These are phyloP conservation scores for Metrosideros polymorpha DNA, from an alignment of 441 rosid genomes.

Conservation along the genomic window DNA sequence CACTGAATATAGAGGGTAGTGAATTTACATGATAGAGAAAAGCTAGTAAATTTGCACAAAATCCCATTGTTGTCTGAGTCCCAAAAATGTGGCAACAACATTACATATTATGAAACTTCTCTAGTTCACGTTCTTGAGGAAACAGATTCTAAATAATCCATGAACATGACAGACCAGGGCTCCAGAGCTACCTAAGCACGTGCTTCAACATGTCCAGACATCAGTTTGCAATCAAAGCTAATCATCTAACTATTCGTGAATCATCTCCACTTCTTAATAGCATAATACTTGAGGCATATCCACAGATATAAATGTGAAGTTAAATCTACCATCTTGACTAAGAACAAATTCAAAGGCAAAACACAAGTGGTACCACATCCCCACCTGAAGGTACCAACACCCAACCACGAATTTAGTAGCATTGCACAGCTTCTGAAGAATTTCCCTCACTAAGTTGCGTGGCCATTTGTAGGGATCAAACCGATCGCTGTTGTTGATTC, in stretches of 20 bases:
- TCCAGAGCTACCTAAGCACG: background rate
- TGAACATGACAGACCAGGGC: background rate
- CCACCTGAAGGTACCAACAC: background rate
- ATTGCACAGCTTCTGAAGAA: background rate
- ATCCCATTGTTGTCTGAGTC: background rate
- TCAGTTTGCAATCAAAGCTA: background rate
- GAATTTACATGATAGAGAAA: background rate
- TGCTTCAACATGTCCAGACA: background rate
- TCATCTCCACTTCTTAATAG: background rate
- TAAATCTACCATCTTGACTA: background rate
- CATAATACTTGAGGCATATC: background rate
- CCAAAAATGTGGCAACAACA: background rate
- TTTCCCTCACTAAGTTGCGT: background rate
- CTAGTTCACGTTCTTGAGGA: background rate
- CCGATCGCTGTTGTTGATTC: accelerated
- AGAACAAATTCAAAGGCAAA: background rate
- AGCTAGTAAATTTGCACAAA: background rate
- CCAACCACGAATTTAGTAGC: background rate
- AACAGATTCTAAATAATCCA: background rate
- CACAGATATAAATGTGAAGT: background rate
- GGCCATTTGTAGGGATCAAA: background rate
- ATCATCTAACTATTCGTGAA: background rate
- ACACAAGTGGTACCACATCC: background rate
- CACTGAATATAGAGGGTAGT: background rate
- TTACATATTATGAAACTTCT: background rate